A percentile compares a stretch with the other conserved stretches of the same genome.
Evolutionary conservation across 805 yeast species (phyloP).

Genomic region (Saccharomycopsis fibuligera): DNA sequence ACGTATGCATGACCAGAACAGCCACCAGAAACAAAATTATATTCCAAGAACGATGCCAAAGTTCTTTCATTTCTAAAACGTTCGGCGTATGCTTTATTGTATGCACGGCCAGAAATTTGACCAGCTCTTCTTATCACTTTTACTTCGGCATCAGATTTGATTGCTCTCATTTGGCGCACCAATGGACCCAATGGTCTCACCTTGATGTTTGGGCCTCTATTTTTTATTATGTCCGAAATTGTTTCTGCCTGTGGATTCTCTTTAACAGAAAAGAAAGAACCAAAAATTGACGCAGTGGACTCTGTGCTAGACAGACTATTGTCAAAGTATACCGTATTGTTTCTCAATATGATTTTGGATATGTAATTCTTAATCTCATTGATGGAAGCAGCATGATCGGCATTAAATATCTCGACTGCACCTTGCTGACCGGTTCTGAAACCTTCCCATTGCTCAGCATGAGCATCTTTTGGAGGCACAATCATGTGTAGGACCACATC

Average conservation of each 20-base stretch:
- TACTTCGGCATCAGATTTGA: conserved; percentile 75
- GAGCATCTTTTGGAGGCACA: conserved; percentile 76
- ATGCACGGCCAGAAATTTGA: conserved; percentile 74
- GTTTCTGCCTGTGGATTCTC: conserved; percentile 26
- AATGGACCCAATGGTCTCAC: conserved; percentile 38
- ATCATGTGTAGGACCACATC: conserved; percentile 60
- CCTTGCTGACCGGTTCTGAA: conserved; percentile 82
- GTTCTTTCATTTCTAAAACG: conserved; percentile 69
- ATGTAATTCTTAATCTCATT: conserved; percentile 39
- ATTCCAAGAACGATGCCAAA: conserved; percentile 73
- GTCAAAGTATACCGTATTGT: conserved; percentile 53
- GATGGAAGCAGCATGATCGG: conserved; percentile 62
- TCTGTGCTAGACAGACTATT: background rate
- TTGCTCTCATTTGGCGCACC: conserved; percentile 47
- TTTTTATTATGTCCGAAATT: conserved; percentile 26
- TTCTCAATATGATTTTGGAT: conserved; percentile 40
- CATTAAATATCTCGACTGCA: conserved; percentile 77
- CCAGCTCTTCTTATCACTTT: conserved; percentile 78
- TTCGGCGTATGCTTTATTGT: conserved; percentile 71
- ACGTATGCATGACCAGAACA: conserved; percentile 86
- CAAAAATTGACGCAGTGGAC: conserved; percentile 5
- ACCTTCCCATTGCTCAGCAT: conserved; percentile 93
- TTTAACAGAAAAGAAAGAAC: conserved; percentile 18
- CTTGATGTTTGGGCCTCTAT: conserved; percentile 28
- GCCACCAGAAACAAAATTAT: conserved; percentile 77